Base-by-base conservation (phyloP, 116 monocot genomes). In the Cymodocea nodosa region DNA sequence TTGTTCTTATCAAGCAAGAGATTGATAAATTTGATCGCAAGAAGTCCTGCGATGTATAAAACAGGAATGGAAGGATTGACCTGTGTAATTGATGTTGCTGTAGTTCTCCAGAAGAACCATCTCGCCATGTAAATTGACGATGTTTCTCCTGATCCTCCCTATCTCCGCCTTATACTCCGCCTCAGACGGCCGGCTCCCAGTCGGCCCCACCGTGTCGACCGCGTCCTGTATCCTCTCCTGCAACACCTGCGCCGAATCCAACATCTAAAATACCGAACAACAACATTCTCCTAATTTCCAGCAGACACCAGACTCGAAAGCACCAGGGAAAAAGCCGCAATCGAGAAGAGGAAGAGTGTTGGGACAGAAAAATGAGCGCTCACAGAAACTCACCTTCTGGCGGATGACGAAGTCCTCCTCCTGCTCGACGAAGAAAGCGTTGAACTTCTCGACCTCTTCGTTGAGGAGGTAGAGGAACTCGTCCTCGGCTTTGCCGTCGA, bases 11-110 rank as follows among this genome's bases (percentile, higher is more conserved):
- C 2, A 16, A 17, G n/a, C 54, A n/a, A 54, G 54, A 54, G 54
- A 54, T 20, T 54, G 17, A 54, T 54, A 3, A 16, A 1, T 17
- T 30, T 3, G 30, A 30, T 30, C 30, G 4, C 15, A 23, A 60
- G 24, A 60, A 23, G 44, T 44, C 12, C 12, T 10, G 5, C 8
- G 44, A 44, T 44, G 11, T 44, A 10, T 44, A 8, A 10, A 44
- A 10, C 44, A 1, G 44, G 44, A 39, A 44, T 10, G 12, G 44
- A 44, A 12, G 44, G 44, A 44, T 44, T 10, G 37, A 88, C 97
- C 97, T 78, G 91, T 98, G 80, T 98, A 98, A 68, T 98, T 98
- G 66, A 98, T 53, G 76, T 74, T 84, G 82, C 92, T 98, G 75
- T 98, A 98, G 64, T 98, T 98, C 55, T 71, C 82, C 14, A 98